A percentile compares a stretch with the other conserved stretches of the same genome.
Conservation (phyloP, 148 eudicot genomes). For the Arctostaphylos glauca region DNA sequence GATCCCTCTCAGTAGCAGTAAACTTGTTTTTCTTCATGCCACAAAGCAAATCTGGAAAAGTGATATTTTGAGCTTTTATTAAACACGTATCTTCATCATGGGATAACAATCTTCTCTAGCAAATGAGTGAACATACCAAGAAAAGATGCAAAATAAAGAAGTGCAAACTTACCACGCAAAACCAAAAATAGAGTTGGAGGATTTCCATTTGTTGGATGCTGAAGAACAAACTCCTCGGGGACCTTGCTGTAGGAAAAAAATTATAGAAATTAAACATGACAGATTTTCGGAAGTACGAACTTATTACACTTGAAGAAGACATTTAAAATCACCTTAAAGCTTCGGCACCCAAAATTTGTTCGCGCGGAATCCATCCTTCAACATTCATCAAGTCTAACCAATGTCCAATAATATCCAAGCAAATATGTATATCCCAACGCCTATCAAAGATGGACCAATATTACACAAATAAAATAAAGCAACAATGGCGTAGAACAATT, state of each 20-base stretch:
- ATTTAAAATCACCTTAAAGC: constrained; percentile 64
- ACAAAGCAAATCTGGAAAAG: constrained; percentile 62
- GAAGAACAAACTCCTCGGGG: constrained; percentile 87
- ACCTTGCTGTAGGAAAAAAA: constrained; percentile 69
- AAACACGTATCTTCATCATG: not conserved
- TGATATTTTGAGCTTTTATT: not conserved
- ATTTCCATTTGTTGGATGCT: constrained; percentile 92
- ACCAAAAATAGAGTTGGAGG: constrained; percentile 95
- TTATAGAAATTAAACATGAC: not conserved
- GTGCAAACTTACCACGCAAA: constrained; percentile 57
- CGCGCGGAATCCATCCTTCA: constrained; percentile 99
- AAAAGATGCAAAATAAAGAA: not conserved
- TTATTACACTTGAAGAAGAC: not conserved
- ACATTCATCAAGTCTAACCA: constrained; percentile 95
- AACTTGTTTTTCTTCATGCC: constrained; percentile 58
- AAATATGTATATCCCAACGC: constrained; percentile 83
- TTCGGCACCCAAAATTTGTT: constrained; percentile 94
- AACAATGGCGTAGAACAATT: not conserved
- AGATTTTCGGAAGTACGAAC: not conserved
- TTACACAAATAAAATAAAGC: not conserved
- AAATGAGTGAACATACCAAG: not conserved
- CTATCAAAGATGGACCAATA: constrained; percentile 27
- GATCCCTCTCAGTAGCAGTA: constrained; percentile 43
- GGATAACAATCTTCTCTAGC: not conserved
- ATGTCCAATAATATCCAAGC: constrained; percentile 91